Evolutionary conservation across 2,329 filamentous ascomycete species (phyloP), one percentile per base, ranked within the genome.

Genomic region (Elsinoe perseae): DNA sequence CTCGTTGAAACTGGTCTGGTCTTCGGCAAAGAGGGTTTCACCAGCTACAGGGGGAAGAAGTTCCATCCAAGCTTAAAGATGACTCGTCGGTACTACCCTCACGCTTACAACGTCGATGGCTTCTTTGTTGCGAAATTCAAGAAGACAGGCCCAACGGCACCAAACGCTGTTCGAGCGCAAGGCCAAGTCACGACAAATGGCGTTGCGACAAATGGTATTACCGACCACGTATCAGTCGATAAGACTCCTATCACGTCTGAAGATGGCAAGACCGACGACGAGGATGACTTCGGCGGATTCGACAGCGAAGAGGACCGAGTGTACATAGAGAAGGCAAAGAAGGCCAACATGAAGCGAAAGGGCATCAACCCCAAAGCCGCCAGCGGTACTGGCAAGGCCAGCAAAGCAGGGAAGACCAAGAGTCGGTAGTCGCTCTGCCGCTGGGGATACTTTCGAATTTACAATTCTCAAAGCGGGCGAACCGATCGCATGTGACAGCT

Each of bases 91-190:
- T 95, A 89, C 76, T 95, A 95, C 73, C 89, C 90, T 0, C 89
- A 95, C 70, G 81, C 86, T 18, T 89, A 93, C 76, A 95, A 96
- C 74, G 90, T 98, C 30, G 93, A 97, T 70, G 93, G 93, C 61
- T 98, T 98, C 83, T 98, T 90, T 70, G 93, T 98, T 60, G 89
- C 90, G 66, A 98, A 98, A 73, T 87, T 98, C 74, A 91, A 95
- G 73, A 98, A 98, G 80, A 82, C 82, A 14, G 92, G 83, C 0
- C 86, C 89, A 2, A 88, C 87, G 38, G 85, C 87, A 1, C 73
- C 78, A 57, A 82, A 80, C 55, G 77, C 79, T 1, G 74, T 79
- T 7, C 66, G 68, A 54, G 69, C 72, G 56, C 71, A 72, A 50
- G 68, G 63, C 18, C 63, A 65, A 57, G 61, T 62, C 8, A 66